Evolutionary conservation across 495 filamentous ascomycete genomes (phyloP).

Genomic region (Penicillium herquei): DNA sequence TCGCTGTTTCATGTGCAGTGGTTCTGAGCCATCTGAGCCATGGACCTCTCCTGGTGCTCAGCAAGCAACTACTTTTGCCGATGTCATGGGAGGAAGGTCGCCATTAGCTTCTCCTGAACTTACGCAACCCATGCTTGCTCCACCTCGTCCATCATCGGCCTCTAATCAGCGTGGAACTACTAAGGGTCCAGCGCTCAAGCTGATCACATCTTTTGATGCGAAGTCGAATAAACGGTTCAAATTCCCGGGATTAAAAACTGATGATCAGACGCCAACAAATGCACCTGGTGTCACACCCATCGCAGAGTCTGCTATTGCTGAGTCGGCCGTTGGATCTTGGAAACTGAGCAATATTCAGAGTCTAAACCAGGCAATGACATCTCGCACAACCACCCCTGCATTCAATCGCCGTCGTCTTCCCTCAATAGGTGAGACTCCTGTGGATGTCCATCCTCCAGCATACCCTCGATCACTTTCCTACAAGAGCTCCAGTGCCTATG

Average conservation of each 20-base stretch:
- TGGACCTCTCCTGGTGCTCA: conserved; percentile 82
- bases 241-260: conserved; percentile 64
- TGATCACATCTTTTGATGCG: conserved; percentile 86
- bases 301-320: conserved; percentile 81
- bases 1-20: conserved; percentile 84
- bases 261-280: conserved; percentile 73
- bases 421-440: conserved; percentile 78
- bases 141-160: conserved; percentile 25
- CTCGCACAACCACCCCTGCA: conserved; percentile 70
- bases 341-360: conserved; percentile 56
- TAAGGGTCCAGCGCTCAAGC: conserved; percentile 83
- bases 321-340: conserved; percentile 77
- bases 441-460: conserved; percentile 51
- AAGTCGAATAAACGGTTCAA: conserved; percentile 55
- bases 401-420: conserved; percentile 70
- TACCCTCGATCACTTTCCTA: conserved; percentile 40
- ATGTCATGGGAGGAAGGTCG: conserved; percentile 32
- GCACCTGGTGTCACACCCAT: conserved; percentile 83
- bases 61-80: conserved; percentile 53
- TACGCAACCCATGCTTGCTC: conserved; percentile 26
- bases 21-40: conserved; percentile 70
- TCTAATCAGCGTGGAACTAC: conserved; percentile 43
- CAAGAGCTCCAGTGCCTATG: conserved; percentile 45
- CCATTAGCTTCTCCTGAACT: conserved; percentile 47
- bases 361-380: conserved; percentile 67